A percentile compares a stretch with the other conserved stretches of the same genome.
Evolutionary conservation across 2,329 filamentous ascomycete species (phyloP).

Genomic region (Monilinia polystroma): DNA sequence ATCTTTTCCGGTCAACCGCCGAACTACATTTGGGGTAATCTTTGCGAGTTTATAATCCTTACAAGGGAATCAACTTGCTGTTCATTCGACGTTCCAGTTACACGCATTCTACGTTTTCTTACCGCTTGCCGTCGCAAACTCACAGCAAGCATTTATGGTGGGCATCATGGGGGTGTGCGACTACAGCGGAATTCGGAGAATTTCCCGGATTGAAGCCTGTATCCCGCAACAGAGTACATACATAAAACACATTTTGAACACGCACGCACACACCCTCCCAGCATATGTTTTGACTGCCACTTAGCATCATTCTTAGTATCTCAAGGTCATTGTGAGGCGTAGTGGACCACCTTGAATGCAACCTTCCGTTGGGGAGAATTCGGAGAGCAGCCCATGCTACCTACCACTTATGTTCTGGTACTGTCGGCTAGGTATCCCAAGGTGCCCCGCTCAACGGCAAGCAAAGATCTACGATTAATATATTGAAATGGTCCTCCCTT

Average conservation of each 20-base stretch:
- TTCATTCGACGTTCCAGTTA: constrained; percentile 18
- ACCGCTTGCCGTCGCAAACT: constrained; percentile 20
- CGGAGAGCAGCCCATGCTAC: constrained; percentile 18
- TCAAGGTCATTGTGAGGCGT: not conserved
- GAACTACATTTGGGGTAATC: constrained; percentile 13
- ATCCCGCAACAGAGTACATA: constrained; percentile 3
- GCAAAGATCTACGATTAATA: constrained; percentile 19
- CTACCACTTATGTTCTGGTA: not conserved
- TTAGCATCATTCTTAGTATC: not conserved
- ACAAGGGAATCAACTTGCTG: not conserved
- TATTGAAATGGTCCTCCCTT: not conserved
- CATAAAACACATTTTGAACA: constrained; percentile 11
- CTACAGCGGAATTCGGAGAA: constrained; percentile 16
- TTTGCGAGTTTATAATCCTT: constrained; percentile 9
- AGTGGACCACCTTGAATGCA: constrained; percentile 2
- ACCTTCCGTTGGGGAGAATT: constrained; percentile 8
- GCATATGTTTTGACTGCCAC: not conserved
- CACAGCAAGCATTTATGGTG: constrained; percentile 15
- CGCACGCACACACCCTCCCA: constrained; percentile 1
- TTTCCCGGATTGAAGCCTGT: constrained; percentile 20
- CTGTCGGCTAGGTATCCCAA: not conserved
- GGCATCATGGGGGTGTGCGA: constrained; percentile 7
- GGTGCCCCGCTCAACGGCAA: constrained; percentile 9
- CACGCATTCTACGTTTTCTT: constrained; percentile 19
- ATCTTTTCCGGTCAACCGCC: not conserved